Evolutionary conservation across 352 stramenopile species (phyloP).

Genomic region (Phytophthora pluvialis): DNA sequence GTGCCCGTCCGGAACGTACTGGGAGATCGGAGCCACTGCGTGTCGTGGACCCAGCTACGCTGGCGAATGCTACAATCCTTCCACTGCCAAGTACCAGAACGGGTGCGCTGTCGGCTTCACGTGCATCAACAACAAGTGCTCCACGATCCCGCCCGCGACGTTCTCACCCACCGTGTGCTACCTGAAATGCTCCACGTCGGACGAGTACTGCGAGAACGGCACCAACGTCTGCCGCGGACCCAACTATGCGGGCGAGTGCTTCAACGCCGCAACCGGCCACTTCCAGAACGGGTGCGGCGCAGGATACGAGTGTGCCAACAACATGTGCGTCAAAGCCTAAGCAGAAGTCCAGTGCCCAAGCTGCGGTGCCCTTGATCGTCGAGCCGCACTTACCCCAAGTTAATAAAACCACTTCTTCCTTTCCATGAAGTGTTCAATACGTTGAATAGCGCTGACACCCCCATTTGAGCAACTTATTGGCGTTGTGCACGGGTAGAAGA

Average conservation of each 20-base stretch:
- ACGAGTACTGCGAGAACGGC: slow-evolving; percentile 41
- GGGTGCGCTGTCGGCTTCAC: slow-evolving; percentile 39
- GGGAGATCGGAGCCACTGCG: slow-evolving; percentile 25
- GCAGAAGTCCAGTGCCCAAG: slow-evolving; percentile 22
- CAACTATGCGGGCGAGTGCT: slow-evolving; percentile 28
- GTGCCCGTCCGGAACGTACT: slow-evolving; percentile 30
- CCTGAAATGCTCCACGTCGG: slow-evolving; percentile 25
- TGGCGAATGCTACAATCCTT: slow-evolving; percentile 41
- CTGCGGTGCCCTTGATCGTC: slow-evolving; percentile 8
- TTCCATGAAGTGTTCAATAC: too few species aligned
- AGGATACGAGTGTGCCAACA: slow-evolving; percentile 36
- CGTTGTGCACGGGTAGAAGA: too few species aligned
- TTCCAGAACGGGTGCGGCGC: slow-evolving; percentile 33
- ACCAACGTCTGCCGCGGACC: slow-evolving; percentile 31
- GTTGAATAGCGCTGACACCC: too few species aligned
- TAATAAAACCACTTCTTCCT: too few species aligned
- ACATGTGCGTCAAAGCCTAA: slow-evolving; percentile 39
- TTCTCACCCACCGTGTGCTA: slow-evolving; percentile 35
- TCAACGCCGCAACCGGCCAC: slow-evolving; percentile 35
- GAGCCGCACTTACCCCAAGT: slow-evolving; percentile 22
- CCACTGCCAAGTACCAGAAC: slow-evolving; percentile 32
- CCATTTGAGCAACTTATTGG: too few species aligned
- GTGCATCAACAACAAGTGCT: slow-evolving; percentile 44
- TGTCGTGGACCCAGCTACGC: slow-evolving; percentile 29
- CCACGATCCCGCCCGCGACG: slow-evolving; percentile 24